These are phyloP conservation scores for Mycena sanguinolenta DNA, from an alignment of 768 basidiomycete species.

Conservation along the genomic window DNA sequence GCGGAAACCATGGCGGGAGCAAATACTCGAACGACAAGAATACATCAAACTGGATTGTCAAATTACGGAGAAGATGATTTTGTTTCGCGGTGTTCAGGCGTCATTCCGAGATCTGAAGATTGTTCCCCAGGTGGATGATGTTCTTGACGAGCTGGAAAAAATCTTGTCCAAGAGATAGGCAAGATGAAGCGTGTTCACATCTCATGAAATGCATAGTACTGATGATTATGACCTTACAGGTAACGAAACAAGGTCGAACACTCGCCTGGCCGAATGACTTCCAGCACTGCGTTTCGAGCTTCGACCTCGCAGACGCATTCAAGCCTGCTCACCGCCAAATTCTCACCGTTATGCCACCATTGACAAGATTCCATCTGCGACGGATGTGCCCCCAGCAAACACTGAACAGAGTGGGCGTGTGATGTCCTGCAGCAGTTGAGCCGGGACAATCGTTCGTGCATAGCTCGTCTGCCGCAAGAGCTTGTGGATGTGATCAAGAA, in stretches of 20 bases:
- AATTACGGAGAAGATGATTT: no score
- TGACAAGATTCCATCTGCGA: constrained; percentile 37
- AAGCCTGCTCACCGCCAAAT: constrained; percentile 56
- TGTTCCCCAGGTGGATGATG: no score
- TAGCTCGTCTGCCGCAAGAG: not conserved
- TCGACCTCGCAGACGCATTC: constrained; percentile 48
- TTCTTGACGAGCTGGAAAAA: no score
- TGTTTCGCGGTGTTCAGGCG: no score
- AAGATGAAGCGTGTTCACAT: not conserved
- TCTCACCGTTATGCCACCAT: constrained; percentile 45
- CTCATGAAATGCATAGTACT: no score
- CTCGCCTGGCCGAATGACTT: constrained; percentile 55
- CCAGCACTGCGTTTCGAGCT: constrained; percentile 52
- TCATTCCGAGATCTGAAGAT: no score
- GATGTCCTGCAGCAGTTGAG: constrained; percentile 23
- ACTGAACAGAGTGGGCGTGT: constrained; percentile 46
- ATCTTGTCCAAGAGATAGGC: not conserved
- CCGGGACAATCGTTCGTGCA: not conserved
- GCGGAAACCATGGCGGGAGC: no score
- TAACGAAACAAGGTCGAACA: constrained; percentile 38
- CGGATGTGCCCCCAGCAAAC: constrained; percentile 46
- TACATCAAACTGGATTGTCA: no score
- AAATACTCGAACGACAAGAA: no score
- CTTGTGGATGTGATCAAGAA: not conserved
- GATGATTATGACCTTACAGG: no score